A percentile compares a stretch with the other conserved stretches of the same genome.
Evolutionary conservation across 345 rosid species (phyloP).

Genomic region (Ceriops tagal): DNA sequence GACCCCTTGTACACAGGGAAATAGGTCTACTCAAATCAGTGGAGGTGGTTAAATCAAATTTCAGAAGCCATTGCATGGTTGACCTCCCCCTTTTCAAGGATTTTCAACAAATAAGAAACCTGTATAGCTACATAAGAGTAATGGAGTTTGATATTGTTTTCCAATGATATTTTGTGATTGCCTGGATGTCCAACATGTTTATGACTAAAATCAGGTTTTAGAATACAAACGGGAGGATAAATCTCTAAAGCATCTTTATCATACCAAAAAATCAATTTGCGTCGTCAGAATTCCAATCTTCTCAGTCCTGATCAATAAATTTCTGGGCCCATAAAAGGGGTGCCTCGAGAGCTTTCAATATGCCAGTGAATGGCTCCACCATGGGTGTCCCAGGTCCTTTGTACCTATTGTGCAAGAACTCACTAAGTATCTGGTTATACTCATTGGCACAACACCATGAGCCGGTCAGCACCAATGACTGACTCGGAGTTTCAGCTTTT

Average conservation of each 20-base stretch:
- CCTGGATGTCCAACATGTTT: background rate
- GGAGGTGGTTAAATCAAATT: slow-evolving; percentile 15
- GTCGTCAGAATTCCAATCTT: slow-evolving; percentile 30
- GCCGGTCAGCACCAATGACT: slow-evolving; percentile 2
- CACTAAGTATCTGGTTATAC: slow-evolving; percentile 31
- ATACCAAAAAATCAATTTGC: slow-evolving; percentile 13
- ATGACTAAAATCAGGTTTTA: background rate
- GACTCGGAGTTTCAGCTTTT: slow-evolving; percentile 4
- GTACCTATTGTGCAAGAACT: slow-evolving; percentile 40
- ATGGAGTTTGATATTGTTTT: slow-evolving; percentile 19
- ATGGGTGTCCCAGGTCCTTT: slow-evolving; percentile 45
- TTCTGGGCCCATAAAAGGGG: slow-evolving; percentile 45
- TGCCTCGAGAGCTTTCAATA: slow-evolving; percentile 29
- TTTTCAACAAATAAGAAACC: slow-evolving; percentile 31
- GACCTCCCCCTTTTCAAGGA: slow-evolving; percentile 11
- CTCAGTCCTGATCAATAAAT: slow-evolving; percentile 39
- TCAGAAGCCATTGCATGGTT: slow-evolving; percentile 9
- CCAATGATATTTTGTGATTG: slow-evolving; percentile 4
- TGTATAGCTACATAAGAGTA: slow-evolving; percentile 39
- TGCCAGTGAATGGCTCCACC: slow-evolving; percentile 47
- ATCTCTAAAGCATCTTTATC: background rate
- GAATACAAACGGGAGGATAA: background rate
- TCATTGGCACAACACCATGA: slow-evolving; percentile 10
- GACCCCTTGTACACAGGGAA: background rate
- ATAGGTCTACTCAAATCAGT: slow-evolving; percentile 11